Conservation (phyloP, 305 asterid genomes). For the Solanum aculeatissimum region DNA sequence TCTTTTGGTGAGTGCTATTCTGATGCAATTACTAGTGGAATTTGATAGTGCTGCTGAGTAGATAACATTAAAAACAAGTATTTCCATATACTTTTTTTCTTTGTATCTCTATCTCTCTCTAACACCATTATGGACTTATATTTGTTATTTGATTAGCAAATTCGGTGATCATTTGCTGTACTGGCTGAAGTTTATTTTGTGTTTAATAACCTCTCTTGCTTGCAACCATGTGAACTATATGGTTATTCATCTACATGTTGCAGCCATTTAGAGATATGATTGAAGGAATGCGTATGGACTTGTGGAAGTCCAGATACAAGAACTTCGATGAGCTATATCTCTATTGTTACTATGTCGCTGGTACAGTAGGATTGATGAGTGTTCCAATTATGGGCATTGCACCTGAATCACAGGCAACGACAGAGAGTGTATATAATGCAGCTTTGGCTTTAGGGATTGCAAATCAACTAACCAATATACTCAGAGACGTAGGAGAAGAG, state of each 20-base stretch:
- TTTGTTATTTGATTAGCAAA: background rate
- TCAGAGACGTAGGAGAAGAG: constrained; percentile 98
- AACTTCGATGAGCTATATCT: constrained; percentile 84
- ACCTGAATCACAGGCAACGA: constrained; percentile 78
- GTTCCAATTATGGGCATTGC: constrained; percentile 96
- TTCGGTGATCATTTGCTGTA: background rate
- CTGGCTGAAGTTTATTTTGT: background rate
- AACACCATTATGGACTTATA: background rate
- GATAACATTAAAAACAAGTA: background rate
- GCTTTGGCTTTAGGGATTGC: constrained; percentile 86
- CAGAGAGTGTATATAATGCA: constrained; percentile 87
- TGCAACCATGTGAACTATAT: background rate
- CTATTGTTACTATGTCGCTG: constrained; percentile 91
- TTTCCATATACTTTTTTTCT: background rate
- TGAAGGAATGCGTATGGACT: constrained; percentile 97
- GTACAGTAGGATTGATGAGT: constrained; percentile 96
- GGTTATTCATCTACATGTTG: background rate
- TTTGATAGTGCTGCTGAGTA: background rate
- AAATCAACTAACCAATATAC: constrained; percentile 87
- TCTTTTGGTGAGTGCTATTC: background rate
- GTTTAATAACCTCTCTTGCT: background rate
- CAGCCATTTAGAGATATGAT: constrained; percentile 99
- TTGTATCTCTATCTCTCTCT: background rate
- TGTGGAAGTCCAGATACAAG: constrained; percentile 73
- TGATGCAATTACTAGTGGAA: background rate